Base-by-base conservation (phyloP, 495 filamentous ascomycete species). In the Penicillium chermesinum region DNA sequence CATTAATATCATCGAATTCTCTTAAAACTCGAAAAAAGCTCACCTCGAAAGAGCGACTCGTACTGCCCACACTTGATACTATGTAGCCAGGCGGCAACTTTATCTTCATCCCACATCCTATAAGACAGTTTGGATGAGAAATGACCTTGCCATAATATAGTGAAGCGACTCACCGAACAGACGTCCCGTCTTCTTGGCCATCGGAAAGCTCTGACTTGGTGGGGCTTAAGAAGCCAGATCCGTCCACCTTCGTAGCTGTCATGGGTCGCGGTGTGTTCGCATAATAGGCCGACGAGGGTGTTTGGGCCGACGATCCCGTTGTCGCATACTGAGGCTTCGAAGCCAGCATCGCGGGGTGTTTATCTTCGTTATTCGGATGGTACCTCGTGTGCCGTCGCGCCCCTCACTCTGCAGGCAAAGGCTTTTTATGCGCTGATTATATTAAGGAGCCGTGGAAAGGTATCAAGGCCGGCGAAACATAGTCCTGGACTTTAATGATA, bases 161-260 rank as follows among this genome's bases (percentile, higher is more conserved):
- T 12, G 16, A 0, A 14, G n/a, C 7, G 33, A 22, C 74, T 59
- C 60, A 85, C 83, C 82, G 70, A 55, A 86, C 74, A 37, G 79
- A 69, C 49, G 83, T 75, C 9, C 76, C 65, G n/a, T 72, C 70
- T 63, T 78, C 81, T 45, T 73, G 77, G 35, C 68, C 63, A 50
- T 95, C 91, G n/a, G 89, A 93, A 64, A 96, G 96, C 55, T 96
- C 91, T 14, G 89, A 95, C 61, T 95, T 89, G 17, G 93, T 96
- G 25, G 93, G 91, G 64, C 88, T 94, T 15, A 83, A 73, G 52
- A 88, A 94, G 35, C 79, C 73, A 45, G 57, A 43, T n/a, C 85
- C 83, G 59, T 81, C 81, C 37, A 69, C 59, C 51, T 77, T 72
- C 38, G 75, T 73, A 40, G 80, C 69, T 22, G 77, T 72, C 16